Conservation (phyloP, 108 stramenopile genomes). For the Nannochloropsis oceanica region DNA sequence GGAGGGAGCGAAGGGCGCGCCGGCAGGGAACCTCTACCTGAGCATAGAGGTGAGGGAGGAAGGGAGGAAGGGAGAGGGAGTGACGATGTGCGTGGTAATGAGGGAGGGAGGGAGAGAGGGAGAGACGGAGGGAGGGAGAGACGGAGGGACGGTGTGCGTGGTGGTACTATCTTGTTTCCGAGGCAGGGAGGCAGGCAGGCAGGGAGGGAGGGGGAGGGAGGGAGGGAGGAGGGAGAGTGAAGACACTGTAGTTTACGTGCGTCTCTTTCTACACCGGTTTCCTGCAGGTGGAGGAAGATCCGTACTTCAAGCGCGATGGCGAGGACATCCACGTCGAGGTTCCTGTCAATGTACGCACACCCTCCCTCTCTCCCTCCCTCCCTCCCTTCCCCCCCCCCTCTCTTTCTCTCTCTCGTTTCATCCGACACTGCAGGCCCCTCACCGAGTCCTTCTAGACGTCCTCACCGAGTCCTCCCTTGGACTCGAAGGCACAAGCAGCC, state of each 20-base stretch:
- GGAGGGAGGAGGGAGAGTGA: not conserved
- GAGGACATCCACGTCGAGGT: not conserved
- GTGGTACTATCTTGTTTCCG: too few relatives aligned
- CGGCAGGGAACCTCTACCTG: constrained; percentile 69
- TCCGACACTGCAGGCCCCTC: too few relatives aligned
- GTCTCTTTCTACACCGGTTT: not conserved
- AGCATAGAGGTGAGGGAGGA: constrained; percentile 50
- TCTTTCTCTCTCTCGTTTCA: not conserved
- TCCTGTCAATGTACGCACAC: not conserved
- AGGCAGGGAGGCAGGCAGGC: too few relatives aligned
- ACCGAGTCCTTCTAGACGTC: too few relatives aligned
- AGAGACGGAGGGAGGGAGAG: not conserved
- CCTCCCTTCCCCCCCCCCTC: not conserved
- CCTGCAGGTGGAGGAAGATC: not conserved
- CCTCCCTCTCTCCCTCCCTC: not conserved
- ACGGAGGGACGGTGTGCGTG: not conserved
- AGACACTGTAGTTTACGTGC: not conserved
- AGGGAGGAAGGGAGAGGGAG: not conserved
- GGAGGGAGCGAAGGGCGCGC: constrained; percentile 52
- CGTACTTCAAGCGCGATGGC: not conserved
- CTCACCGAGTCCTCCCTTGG: not conserved
- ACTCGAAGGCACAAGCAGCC: too few relatives aligned
- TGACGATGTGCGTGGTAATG: not conserved
- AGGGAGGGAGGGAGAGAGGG: not conserved
- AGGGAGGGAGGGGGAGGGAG: not conserved